Evolutionary conservation across 2,329 filamentous ascomycete genomes (phyloP), one percentile per base, ranked within the genome.

Genomic region (Dactylella cylindrospora): DNA sequence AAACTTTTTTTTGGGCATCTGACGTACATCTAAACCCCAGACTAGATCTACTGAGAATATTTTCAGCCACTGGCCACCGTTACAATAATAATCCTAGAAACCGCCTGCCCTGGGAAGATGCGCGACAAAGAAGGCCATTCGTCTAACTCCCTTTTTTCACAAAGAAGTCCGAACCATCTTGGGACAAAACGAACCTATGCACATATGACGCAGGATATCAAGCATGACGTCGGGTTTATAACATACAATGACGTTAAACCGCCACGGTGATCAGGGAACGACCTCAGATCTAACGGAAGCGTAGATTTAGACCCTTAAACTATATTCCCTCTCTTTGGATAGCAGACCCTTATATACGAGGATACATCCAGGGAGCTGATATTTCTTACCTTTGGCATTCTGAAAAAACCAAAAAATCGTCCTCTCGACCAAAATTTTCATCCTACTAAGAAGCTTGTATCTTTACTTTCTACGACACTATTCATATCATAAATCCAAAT

Each of bases 1-100:
- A n/a, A n/a, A n/a, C n/a, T n/a, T n/a, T n/a, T n/a, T n/a, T n/a
- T n/a, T 13, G n/a, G 39, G 25, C 20, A 31, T 43, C 52, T 57
- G 52, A 57, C 52, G 43, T 57, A 49, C 15, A 29, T 36, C 35
- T 41, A 23, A 47, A 41, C 15, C 28, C 25, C 32, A 41, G 46
- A 25, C 28, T n/a, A n/a, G n/a, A n/a, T n/a, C n/a, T n/a, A n/a
- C n/a, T n/a, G n/a, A n/a, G n/a, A n/a, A n/a, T n/a, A n/a, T 23
- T n/a, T 40, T 19, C 36, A 40, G 36, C 36, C 20, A 25, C 20
- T 20, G 35, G 3, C 28, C 41, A 9, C 22, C 15, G n/a, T 28
- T 9, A 19, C 20, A 36, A 12, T 15, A 25, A 12, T 40, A 12
- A 12, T 35, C n/a, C 32, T 35, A 33, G 4, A 12, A n/a, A 33